Evolutionary conservation across 306 rosid species (phyloP), one percentile per base, ranked within the genome.

Genomic region (Prunus salicina): DNA sequence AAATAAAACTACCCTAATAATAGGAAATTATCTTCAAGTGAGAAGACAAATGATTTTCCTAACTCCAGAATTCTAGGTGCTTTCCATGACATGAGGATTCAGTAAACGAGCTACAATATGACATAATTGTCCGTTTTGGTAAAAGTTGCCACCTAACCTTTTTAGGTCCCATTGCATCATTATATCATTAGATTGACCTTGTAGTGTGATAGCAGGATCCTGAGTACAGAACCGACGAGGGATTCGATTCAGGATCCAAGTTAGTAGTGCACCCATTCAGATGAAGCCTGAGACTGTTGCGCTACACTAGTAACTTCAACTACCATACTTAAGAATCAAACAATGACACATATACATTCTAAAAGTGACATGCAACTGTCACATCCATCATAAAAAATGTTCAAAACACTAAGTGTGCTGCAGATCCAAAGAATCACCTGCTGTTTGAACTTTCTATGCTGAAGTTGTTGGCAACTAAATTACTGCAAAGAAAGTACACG

Each of bases 391-490:
- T 56, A 12, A 5, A 73, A 25, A 43, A 34, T 24, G 27, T 43
- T 50, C 63, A 76, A 34, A 63, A 53, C 49, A 76, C 24, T n/a
- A 22, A 71, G 64, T 71, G 75, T 32, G 30, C n/a, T 0, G 15
- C 28, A 60, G 61, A 30, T 16, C 11, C 5, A 52, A 53, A 76
- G 43, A 80, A 19, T 82, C 57, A 93, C 98, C 98, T 82, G 91
- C 69, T 86, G 73, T 64, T 76, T 69, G 87, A 86, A 67, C 76
- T 64, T 8, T 75, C 88, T 66, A 85, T 38, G 13, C 87, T 86
- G 63, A 93, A 86, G 83, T 88, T 87, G 94, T 91, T 93, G 77
- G 87, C 96, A 16, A 93, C 96, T 47, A 87, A 73, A 77, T 91
- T 93, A 64, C 96, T 93, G 94, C 82, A 84, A 60, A 53, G 27